Percentiles rank a stretch among this genome's conserved stretches.
Evolutionary conservation across 1,139 yeast species (phyloP).

Genomic region (Martiniozyma asiatica): DNA sequence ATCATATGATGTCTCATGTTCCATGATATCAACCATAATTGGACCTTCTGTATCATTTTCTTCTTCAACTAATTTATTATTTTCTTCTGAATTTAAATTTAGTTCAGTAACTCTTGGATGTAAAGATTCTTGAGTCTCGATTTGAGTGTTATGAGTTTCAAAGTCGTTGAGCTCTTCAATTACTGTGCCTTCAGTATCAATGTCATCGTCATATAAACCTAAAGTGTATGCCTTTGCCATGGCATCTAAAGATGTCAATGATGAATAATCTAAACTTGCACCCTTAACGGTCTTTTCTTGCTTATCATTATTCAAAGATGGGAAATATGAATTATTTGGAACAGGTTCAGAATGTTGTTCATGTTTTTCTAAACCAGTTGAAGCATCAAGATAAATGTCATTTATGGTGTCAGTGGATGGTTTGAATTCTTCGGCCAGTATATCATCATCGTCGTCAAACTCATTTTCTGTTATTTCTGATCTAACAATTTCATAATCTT

Average conservation of each 20-base stretch:
- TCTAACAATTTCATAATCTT: conserved; percentile 15
- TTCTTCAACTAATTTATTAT: conserved; percentile 31
- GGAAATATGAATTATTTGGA: conserved; percentile 6
- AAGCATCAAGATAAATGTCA: conserved; percentile 7
- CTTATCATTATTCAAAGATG: conserved; percentile 4
- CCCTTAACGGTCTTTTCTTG: conserved; percentile 15
- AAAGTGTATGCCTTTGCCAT: conserved; percentile 52
- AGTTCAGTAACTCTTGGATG: conserved; percentile 30
- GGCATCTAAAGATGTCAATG: conserved; percentile 35
- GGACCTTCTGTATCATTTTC: conserved; percentile 30
- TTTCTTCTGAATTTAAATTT: conserved; percentile 38
- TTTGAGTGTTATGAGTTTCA: conserved; percentile 36
- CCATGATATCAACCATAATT: conserved; percentile 29
- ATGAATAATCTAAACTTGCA: conserved; percentile 29
- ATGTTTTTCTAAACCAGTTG: conserved; percentile 2
- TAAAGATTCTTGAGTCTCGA: conserved; percentile 24
- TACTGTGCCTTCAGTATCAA: conserved; percentile 44
- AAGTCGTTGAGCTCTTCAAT: conserved; percentile 46
- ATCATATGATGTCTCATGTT: conserved; percentile 18
- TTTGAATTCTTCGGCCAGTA: conserved; percentile 6
- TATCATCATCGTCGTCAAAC: conserved; percentile 13
- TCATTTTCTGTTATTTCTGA: conserved; percentile 12
- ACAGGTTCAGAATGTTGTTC: not conserved
- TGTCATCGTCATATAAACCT: conserved; percentile 52
- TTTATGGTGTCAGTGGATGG: conserved; percentile 1